Conservation (phyloP, 2,329 filamentous ascomycete genomes). For the Penicillium sp. region DNA sequence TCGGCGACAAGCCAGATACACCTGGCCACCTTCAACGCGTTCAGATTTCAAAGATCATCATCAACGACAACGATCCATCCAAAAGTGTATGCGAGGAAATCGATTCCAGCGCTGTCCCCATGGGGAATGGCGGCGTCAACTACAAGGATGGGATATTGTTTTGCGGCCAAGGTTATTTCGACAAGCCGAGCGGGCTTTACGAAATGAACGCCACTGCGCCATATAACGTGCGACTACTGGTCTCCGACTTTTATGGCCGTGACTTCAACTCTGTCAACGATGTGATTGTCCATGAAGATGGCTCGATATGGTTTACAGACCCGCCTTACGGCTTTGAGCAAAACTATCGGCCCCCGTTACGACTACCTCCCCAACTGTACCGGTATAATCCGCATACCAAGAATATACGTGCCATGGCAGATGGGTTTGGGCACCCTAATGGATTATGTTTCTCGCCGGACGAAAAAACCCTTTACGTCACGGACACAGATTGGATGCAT, state of each 20-base stretch:
- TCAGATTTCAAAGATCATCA: conserved; percentile 19
- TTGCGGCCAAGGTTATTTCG: conserved; percentile 8
- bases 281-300: conserved; percentile 33
- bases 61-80: conserved; percentile 11
- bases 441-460: conserved; percentile 42
- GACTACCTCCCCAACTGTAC: conserved; percentile 36
- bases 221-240: conserved; percentile 3
- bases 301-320: conserved; percentile 37
- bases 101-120: conserved; percentile 12
- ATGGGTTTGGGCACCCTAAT: conserved; percentile 39
- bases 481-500: conserved; percentile 34
- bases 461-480: conserved; percentile 37
- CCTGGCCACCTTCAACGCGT: conserved; percentile 19
- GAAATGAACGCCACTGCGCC: neutral
- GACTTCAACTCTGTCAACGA: conserved; percentile 39
- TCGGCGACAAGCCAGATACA: neutral
- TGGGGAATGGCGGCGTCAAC: conserved; percentile 28
- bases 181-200: neutral
- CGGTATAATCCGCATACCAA: conserved; percentile 34
- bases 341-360: conserved; percentile 29
- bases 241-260: conserved; percentile 28
- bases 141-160: conserved; percentile 25
- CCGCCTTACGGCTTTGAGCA: conserved; percentile 36
- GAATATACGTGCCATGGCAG: conserved; percentile 34
- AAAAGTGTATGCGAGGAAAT: conserved; percentile 15